A percentile compares a stretch with the other conserved stretches of the same genome.
These are phyloP conservation scores for Triangularia setosa DNA, from an alignment of 2,329 filamentous ascomycete species.

Conservation along the genomic window DNA sequence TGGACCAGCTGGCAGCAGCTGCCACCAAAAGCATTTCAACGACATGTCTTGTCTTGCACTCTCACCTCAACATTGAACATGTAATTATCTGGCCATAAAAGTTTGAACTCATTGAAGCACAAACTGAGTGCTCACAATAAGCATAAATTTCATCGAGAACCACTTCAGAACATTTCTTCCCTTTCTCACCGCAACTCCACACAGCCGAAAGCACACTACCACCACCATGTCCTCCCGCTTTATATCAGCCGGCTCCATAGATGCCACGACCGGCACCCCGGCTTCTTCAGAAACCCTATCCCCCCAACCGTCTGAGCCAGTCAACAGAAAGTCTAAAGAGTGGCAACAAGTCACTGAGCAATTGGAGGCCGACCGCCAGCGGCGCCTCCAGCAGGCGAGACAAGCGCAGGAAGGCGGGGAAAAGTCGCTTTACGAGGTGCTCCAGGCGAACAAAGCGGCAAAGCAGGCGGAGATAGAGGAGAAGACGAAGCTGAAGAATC, in stretches of 20 bases:
- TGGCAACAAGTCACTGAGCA: slow-evolving; percentile 64
- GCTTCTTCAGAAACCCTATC: slow-evolving; percentile 16
- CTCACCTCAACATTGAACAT: not conserved
- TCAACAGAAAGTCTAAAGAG: slow-evolving; percentile 33
- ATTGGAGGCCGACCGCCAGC: slow-evolving; percentile 55
- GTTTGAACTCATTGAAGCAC: no score
- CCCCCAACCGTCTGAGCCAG: not conserved
- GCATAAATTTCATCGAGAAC: no score
- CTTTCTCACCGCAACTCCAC: not conserved
- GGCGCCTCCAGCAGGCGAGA: slow-evolving; percentile 49
- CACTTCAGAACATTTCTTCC: no score
- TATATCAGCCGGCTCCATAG: slow-evolving; percentile 52
- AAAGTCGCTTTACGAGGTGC: slow-evolving; percentile 66
- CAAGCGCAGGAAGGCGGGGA: slow-evolving; percentile 38
- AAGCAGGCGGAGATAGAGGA: slow-evolving; percentile 83
- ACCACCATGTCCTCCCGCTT: slow-evolving; percentile 50
- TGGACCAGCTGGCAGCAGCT: not conserved
- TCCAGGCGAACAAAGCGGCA: slow-evolving; percentile 81
- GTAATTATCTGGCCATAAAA: not conserved
- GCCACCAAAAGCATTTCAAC: not conserved
- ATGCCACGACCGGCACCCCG: slow-evolving; percentile 34
- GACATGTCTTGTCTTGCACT: not conserved
- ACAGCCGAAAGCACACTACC: no score
- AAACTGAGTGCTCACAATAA: no score
- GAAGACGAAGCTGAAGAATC: slow-evolving; percentile 65